phyloP scores from a whole-genome alignment of 257 asterid genomes.

The Solanum virginianum region DNA sequence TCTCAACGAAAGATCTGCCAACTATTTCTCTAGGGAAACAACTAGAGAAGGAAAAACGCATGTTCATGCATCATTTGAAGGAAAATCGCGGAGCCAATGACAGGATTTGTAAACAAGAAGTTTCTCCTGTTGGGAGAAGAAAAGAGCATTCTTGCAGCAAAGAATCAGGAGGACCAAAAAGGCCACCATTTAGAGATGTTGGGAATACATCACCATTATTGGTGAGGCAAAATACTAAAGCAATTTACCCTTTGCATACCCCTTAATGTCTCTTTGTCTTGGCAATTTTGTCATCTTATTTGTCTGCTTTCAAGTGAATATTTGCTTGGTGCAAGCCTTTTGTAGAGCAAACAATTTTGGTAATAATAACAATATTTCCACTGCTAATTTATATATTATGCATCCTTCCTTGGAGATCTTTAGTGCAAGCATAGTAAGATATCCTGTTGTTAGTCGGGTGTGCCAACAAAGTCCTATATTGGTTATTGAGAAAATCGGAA shows the following conservation, averaged over 20 bases:
- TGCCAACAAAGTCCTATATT: too few relatives aligned
- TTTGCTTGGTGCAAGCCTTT: background rate
- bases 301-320: background rate
- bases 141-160: constrained; percentile 1
- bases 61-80: constrained; percentile 18
- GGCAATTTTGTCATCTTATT: background rate
- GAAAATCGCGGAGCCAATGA: constrained; percentile 12
- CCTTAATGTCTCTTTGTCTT: background rate
- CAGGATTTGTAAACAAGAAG: constrained; percentile 6
- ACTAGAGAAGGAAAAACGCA: constrained; percentile 59
- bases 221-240: constrained; percentile 15
- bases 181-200: constrained; percentile 38
- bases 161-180: constrained; percentile 1
- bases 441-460: too few relatives aligned
- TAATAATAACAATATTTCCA: background rate
- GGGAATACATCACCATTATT: constrained; percentile 30
- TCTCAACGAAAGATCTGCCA: constrained; percentile 4
- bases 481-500: too few relatives aligned
- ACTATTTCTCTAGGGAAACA: constrained; percentile 59
- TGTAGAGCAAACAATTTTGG: background rate
- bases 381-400: background rate
- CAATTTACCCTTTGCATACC: constrained; percentile 17
- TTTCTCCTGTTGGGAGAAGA: constrained; percentile 11
- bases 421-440: background rate
- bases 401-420: background rate